Conservation (phyloP, 768 basidiomycete species). For the Mycena amicta region DNA sequence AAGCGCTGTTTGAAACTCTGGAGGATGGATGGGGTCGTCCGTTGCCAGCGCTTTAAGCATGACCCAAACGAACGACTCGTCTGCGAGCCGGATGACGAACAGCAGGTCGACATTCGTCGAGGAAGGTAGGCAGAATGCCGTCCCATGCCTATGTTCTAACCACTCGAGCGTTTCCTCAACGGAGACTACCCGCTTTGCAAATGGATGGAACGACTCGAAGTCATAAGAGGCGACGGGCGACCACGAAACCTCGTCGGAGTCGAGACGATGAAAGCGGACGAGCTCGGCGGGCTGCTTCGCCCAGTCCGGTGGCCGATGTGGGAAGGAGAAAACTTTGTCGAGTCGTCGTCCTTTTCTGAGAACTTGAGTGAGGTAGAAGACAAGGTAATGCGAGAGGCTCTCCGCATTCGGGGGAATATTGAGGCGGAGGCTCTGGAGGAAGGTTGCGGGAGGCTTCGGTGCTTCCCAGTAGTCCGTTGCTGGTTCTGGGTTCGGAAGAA, state of each 20-base stretch:
- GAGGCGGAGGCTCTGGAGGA: background rate
- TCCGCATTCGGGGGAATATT: background rate
- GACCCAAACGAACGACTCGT: background rate
- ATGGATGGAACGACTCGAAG: background rate
- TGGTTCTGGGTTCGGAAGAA: background rate
- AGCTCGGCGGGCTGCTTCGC: slow-evolving; percentile 5
- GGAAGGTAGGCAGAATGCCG: background rate
- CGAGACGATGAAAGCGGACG: background rate
- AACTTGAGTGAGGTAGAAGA: background rate
- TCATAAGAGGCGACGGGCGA: background rate
- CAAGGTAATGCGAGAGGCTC: background rate
- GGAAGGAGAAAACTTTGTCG: background rate
- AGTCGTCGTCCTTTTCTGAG: background rate
- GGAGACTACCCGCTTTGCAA: background rate
- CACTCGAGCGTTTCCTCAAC: background rate
- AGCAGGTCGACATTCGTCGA: background rate
- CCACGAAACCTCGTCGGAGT: background rate
- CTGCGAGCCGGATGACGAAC: background rate
- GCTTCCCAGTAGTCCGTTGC: background rate
- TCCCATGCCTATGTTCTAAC: background rate
- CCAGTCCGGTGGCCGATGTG: slow-evolving; percentile 1
- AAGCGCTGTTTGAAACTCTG: background rate
- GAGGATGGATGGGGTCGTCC: background rate
- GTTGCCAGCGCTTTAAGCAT: background rate
- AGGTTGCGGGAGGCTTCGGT: background rate